phyloP scores from a whole-genome alignment of 2,329 filamentous ascomycete species.

The Fusarium sp. region DNA sequence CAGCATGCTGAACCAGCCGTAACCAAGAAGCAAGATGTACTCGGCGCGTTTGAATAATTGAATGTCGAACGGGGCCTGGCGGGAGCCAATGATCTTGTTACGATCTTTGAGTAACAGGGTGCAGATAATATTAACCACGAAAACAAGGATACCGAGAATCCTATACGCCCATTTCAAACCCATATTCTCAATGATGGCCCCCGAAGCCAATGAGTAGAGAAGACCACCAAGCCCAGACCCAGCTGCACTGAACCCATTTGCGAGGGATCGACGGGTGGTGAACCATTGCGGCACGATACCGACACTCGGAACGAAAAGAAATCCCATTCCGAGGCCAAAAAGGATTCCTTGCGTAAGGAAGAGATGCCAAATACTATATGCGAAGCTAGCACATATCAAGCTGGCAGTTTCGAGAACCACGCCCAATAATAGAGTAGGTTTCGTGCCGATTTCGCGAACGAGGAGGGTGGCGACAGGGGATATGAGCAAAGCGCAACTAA shows the following conservation, averaged over 20 bases:
- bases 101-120: conserved; percentile 78
- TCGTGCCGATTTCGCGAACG: conserved; percentile 75
- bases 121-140: conserved; percentile 75
- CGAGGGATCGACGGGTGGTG: conserved; percentile 75
- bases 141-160: conserved; percentile 75
- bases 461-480: conserved; percentile 78
- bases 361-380: conserved; percentile 80
- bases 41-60: conserved; percentile 73
- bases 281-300: conserved; percentile 84
- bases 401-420: conserved; percentile 74
- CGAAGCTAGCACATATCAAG: conserved; percentile 80
- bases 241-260: conserved; percentile 78
- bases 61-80: conserved; percentile 77
- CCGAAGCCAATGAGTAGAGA: conserved; percentile 76
- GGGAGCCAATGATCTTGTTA: conserved; percentile 79
- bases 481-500: conserved; percentile 70
- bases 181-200: conserved; percentile 77
- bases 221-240: conserved; percentile 84
- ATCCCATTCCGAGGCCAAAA: conserved; percentile 85
- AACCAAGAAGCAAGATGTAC: conserved; percentile 76
- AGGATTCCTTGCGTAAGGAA: conserved; percentile 82
- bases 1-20: conserved; percentile 80
- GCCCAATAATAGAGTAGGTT: conserved; percentile 75
- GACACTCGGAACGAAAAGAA: conserved; percentile 79
- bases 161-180: conserved; percentile 78